Evolutionary conservation across 352 stramenopile genomes (phyloP).

Genomic region (Phytophthora colocasiae): DNA sequence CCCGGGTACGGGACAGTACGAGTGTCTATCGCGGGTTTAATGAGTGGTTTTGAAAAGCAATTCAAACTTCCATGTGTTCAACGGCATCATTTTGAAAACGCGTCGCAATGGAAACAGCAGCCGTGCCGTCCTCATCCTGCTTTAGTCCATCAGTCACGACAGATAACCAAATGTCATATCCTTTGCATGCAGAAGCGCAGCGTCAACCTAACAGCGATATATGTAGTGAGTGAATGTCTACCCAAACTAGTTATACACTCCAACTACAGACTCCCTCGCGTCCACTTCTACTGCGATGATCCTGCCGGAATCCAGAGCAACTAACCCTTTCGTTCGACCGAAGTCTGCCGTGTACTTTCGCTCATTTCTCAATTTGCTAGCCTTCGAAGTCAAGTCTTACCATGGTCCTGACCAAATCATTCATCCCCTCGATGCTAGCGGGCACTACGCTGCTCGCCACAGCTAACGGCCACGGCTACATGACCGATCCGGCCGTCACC

Average conservation of each 20-base stretch:
- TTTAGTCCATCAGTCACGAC: conserved; percentile 6
- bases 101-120: conserved; percentile 23
- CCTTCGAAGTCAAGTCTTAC: background rate
- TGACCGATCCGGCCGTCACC: conserved; percentile 29
- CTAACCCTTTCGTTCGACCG: conserved; percentile 1
- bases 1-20: too few species aligned
- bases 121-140: conserved; percentile 19
- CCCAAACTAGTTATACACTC: background rate
- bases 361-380: conserved; percentile 24
- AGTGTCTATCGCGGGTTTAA: background rate
- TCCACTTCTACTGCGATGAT: conserved; percentile 16
- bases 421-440: conserved; percentile 9
- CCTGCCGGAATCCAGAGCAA: conserved; percentile 3
- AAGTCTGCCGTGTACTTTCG: background rate
- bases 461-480: conserved; percentile 33
- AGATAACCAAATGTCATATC: conserved; percentile 3
- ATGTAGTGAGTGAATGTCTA: background rate
- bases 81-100: background rate
- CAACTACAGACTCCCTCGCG: conserved; percentile 14
- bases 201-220: conserved; percentile 9
- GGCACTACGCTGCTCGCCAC: conserved; percentile 18
- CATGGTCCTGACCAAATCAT: conserved; percentile 20
- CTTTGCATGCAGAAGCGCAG: conserved; percentile 32
- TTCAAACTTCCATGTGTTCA: background rate
- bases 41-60: background rate